phyloP scores from a whole-genome alignment of 2,329 filamentous ascomycete species.

The Aspergillus chevalieri region DNA sequence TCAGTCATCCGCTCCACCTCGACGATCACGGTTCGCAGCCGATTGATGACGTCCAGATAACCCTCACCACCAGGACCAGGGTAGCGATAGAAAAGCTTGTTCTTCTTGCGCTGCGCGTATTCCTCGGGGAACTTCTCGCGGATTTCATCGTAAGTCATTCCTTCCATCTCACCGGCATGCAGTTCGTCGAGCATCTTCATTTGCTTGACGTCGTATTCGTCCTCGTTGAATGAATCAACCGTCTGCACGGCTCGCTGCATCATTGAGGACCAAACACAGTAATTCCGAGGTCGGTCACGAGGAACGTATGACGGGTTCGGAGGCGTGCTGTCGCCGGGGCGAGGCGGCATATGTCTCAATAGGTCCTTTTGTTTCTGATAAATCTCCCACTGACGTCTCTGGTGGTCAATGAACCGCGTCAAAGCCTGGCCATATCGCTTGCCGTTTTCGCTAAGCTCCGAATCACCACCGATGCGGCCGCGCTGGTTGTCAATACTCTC shows the following conservation, averaged over 20 bases:
- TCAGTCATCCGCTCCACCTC: conserved; percentile 97
- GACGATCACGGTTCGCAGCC: conserved; percentile 88
- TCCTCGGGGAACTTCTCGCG: conserved; percentile 71
- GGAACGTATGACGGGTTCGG: conserved; percentile 74
- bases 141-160: conserved; percentile 90
- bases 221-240: conserved; percentile 85
- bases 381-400: conserved; percentile 74
- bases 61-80: conserved; percentile 93
- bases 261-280: conserved; percentile 99
- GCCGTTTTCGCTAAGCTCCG: conserved; percentile 73
- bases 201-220: conserved; percentile 93
- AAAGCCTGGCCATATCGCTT: conserved; percentile 72
- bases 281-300: conserved; percentile 66
- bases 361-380: conserved; percentile 73
- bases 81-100: conserved; percentile 96
- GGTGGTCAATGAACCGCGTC: conserved; percentile 73
- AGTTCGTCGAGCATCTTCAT: conserved; percentile 98
- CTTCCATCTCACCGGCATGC: conserved; percentile 87
- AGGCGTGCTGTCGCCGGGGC: conserved; percentile 84
- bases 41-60: conserved; percentile 94
- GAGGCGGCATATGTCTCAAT: conserved; percentile 77
- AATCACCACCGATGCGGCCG: conserved; percentile 88
- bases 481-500: conserved; percentile 81
- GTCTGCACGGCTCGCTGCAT: conserved; percentile 83
- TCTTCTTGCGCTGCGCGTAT: conserved; percentile 67